These are phyloP conservation scores for Grosmannia penicillata DNA, from an alignment of 2,329 filamentous ascomycete species.

Conservation along the genomic window DNA sequence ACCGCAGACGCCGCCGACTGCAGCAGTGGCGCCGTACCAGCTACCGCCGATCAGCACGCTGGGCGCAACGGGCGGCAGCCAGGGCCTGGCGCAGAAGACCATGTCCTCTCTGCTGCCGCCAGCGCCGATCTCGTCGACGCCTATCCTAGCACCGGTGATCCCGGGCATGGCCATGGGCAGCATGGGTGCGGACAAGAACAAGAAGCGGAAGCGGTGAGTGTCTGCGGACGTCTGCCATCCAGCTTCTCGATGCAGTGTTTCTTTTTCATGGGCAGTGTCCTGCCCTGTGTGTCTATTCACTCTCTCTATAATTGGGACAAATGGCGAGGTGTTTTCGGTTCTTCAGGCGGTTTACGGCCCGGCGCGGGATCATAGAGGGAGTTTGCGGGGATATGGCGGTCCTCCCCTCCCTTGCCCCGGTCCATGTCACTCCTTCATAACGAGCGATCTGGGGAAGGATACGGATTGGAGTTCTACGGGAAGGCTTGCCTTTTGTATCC, in stretches of 20 bases:
- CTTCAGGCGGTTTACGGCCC: not conserved
- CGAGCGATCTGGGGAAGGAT: constrained; percentile 5
- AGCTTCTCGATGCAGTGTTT: not conserved
- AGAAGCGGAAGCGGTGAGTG: constrained; percentile 45
- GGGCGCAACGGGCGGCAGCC: not conserved
- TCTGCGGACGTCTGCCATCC: not conserved
- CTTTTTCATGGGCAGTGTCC: not conserved
- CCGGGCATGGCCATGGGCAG: constrained; percentile 8
- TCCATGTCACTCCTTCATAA: constrained; percentile 2
- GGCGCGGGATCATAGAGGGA: not conserved
- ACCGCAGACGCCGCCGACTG: no score
- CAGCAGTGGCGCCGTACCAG: not conserved
- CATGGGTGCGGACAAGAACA: constrained; percentile 40
- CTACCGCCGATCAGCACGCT: constrained; percentile 12
- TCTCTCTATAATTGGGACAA: constrained; percentile 3
- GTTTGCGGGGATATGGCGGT: not conserved
- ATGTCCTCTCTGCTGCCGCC: constrained; percentile 23
- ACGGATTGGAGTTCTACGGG: constrained; percentile 5
- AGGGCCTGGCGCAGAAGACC: constrained; percentile 2
- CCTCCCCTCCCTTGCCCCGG: not conserved
- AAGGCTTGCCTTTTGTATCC: not conserved
- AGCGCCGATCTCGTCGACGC: constrained; percentile 25
- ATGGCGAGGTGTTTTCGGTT: constrained; percentile 2
- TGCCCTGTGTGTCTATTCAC: not conserved
- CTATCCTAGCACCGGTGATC: constrained; percentile 11